Conservation (phyloP, 1,139 yeast species). For the Saccharomyces uvarum region DNA sequence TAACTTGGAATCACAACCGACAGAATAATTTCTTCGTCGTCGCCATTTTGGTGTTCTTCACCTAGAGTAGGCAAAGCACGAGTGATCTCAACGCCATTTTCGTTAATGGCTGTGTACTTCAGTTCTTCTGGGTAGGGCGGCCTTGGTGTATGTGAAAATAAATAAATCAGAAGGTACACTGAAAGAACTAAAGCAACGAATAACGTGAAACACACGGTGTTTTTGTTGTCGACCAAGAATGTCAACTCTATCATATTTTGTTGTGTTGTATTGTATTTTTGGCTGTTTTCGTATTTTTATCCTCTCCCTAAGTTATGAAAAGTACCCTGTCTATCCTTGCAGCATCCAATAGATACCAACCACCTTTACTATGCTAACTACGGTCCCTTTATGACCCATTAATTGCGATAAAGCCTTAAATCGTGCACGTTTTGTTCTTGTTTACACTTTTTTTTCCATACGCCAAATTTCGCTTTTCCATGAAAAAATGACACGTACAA, state of each 20-base stretch:
- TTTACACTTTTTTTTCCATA: not conserved
- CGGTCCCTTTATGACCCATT: not conserved
- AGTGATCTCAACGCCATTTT: constrained; percentile 17
- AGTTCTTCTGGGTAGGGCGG: constrained; percentile 44
- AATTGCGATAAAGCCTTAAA: not conserved
- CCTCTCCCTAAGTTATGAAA: not conserved
- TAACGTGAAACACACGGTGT: not conserved
- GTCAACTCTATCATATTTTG: constrained; percentile 7
- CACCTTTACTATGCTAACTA: not conserved
- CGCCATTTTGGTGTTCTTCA: constrained; percentile 19
- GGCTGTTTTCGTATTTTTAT: not conserved
- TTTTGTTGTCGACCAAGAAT: constrained; percentile 7
- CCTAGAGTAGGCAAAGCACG: constrained; percentile 20
- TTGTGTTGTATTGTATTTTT: not conserved
- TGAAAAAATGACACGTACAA: not conserved
- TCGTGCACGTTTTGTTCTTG: not conserved
- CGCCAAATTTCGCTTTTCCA: not conserved
- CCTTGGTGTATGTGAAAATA: constrained; percentile 61
- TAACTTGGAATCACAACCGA: constrained; percentile 87
- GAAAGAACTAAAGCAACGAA: constrained; percentile 9
- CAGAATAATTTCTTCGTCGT: constrained; percentile 36
- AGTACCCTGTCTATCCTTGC: not conserved
- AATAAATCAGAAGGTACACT: constrained; percentile 39
- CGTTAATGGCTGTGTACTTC: constrained; percentile 38
- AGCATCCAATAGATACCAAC: not conserved